phyloP scores from a whole-genome alignment of 2,329 filamentous ascomycete species.

The Venturia oleaginea region DNA sequence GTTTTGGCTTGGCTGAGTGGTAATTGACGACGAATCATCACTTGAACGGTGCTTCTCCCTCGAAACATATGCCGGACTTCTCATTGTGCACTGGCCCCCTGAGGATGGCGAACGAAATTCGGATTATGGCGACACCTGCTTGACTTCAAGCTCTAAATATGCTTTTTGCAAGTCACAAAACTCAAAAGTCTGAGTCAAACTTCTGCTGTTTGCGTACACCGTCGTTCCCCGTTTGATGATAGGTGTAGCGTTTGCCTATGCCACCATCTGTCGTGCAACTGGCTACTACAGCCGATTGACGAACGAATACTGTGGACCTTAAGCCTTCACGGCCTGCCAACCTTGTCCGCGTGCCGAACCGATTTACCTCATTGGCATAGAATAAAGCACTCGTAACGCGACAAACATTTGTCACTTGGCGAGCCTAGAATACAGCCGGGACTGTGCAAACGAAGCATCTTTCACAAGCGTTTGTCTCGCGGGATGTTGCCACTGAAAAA shows the following conservation, averaged over 20 bases:
- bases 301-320: not conserved
- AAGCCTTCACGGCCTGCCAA: not conserved
- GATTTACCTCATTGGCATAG: not conserved
- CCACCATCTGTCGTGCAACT: not conserved
- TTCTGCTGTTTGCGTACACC: not conserved
- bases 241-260: not conserved
- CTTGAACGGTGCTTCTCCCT: not conserved
- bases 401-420: not conserved
- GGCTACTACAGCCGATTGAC: not conserved
- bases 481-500: no score
- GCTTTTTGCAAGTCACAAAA: not conserved
- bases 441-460: not conserved
- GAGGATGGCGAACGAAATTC: not conserved
- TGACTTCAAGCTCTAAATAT: not conserved
- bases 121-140: not conserved
- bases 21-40: not conserved
- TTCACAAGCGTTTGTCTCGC: no score
- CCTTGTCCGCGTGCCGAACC: not conserved
- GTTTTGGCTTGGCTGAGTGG: not conserved
- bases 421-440: not conserved
- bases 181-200: no score
- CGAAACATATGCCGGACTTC: not conserved
- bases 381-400: not conserved
- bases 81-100: conserved; percentile 3
- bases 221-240: not conserved